Evolutionary conservation across 345 rosid species (phyloP), one percentile per base, ranked within the genome.

Genomic region (Nasturtium officinale): DNA sequence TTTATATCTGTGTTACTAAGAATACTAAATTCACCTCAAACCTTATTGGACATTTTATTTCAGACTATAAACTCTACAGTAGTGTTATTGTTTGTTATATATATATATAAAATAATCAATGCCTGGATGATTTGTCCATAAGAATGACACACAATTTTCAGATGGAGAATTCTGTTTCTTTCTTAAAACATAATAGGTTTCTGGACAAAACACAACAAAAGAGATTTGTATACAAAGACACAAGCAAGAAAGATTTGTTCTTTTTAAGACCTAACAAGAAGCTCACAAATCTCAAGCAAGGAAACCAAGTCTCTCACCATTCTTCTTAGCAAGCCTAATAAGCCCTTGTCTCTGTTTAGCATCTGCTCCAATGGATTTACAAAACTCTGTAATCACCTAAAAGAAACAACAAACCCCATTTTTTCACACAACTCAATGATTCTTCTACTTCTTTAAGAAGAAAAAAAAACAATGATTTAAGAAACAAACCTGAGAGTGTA

Each of bases 321-420:
- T 95, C 85, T 91, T 95, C 87, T 91, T 95, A n/a, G 96, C 99
- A 74, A 95, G 69, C 51, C 99, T 86, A 40, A 95, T 95, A 63
- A 95, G 80, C 16, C 99, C 97, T 80, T 95, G 99, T 85, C 97
- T 88, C 76, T 91, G 99, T 73, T 95, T 95, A 0, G 88, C 81
- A 84, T 95, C 99, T 5, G 99, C 97, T 74, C 99, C 99, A 33
- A 95, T 91, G 9, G 99, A 82, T 82, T 86, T 95, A 86, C 97
- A 95, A 81, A 95, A 95, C 72, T 91, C 97, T 1, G 87, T 93
- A 38, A 93, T 95, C 60, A 95, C 96, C 97, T 91, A 89, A 23
- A 52, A 13, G 4, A 40, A 47, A 65, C 16, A 54, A 5, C 46
- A 55, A 45, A 42, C 63, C 37, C 52, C 62, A 37, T 13, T 65